These are phyloP conservation scores for Poronia punctata DNA, from an alignment of 495 filamentous ascomycete genomes.

Conservation along the genomic window DNA sequence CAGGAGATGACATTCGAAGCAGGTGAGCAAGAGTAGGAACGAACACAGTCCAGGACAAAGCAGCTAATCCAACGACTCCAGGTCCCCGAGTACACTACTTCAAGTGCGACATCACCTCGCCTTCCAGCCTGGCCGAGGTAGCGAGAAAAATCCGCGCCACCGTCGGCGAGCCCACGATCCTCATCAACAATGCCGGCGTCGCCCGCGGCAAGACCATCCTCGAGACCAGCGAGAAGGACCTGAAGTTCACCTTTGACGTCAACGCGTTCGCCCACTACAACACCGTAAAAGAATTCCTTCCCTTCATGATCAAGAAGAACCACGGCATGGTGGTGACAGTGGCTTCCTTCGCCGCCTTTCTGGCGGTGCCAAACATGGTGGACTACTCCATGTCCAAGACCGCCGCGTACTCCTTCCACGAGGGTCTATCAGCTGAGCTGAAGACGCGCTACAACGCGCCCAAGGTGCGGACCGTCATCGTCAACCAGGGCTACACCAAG, in stretches of 20 bases:
- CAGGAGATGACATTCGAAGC: conserved; percentile 49
- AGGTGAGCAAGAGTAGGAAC: conserved; percentile 37
- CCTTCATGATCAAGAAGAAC: conserved; percentile 52
- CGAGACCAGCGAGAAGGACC: conserved; percentile 44
- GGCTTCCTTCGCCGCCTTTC: conserved; percentile 54
- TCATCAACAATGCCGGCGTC: conserved; percentile 73
- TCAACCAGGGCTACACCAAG: conserved; percentile 57
- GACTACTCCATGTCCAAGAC: conserved; percentile 66
- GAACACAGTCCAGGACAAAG: background rate
- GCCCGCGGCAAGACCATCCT: conserved; percentile 56
- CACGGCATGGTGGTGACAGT: conserved; percentile 74
- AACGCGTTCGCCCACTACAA: conserved; percentile 66
- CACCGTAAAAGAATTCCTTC: conserved; percentile 59
- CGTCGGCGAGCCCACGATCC: conserved; percentile 58
- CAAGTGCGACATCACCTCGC: conserved; percentile 58
- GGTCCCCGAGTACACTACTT: conserved; percentile 51
- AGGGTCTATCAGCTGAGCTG: conserved; percentile 60
- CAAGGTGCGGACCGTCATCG: conserved; percentile 56
- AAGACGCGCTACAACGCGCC: conserved; percentile 54
- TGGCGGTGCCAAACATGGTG: conserved; percentile 54
- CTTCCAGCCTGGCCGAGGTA: conserved; percentile 37
- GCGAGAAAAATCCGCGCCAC: conserved; percentile 44
- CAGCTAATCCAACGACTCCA: conserved; percentile 7
- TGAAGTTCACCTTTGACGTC: conserved; percentile 62
- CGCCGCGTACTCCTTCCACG: conserved; percentile 59